A percentile compares a stretch with the other conserved stretches of the same genome.
phyloP scores from a whole-genome alignment of 208 protist genomes.

The Leishmania mexicana region DNA sequence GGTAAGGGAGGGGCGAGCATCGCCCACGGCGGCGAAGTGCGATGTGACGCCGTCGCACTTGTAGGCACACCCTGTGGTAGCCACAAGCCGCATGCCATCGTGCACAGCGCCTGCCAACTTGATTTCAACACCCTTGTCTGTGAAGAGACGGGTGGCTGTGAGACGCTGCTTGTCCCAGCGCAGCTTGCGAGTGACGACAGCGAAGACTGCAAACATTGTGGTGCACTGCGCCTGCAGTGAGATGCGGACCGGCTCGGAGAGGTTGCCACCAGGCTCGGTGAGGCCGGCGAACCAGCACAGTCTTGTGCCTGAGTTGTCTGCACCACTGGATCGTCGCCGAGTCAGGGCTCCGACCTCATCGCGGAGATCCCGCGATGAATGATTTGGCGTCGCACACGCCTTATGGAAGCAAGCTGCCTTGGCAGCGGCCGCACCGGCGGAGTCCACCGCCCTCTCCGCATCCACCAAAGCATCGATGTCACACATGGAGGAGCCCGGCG shows the following conservation, averaged over 20 bases:
- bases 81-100: slow-evolving; percentile 62
- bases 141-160: slow-evolving; percentile 66
- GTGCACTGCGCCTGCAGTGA: slow-evolving; percentile 29
- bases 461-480: neutral
- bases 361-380: slow-evolving; percentile 8
- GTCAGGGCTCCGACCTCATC: slow-evolving; percentile 8
- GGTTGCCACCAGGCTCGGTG: neutral
- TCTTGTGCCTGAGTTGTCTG: slow-evolving; percentile 3
- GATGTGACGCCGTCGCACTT: neutral
- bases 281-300: slow-evolving; percentile 31
- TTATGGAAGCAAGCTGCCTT: neutral
- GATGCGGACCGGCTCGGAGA: slow-evolving; percentile 23
- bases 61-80: slow-evolving; percentile 52
- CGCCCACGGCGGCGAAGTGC: slow-evolving; percentile 15
- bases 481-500: slow-evolving; percentile 2
- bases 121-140: slow-evolving; percentile 60
- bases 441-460: neutral
- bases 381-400: slow-evolving; percentile 5
- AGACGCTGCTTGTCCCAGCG: slow-evolving; percentile 44
- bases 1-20: neutral
- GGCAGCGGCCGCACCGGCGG: neutral
- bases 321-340: neutral
- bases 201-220: slow-evolving; percentile 52
- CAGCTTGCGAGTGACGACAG: slow-evolving; percentile 46
- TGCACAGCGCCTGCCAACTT: slow-evolving; percentile 37